Evolutionary conservation across 1,139 yeast genomes (phyloP), one percentile per base, ranked within the genome.

Genomic region (Pichia inconspicua): DNA sequence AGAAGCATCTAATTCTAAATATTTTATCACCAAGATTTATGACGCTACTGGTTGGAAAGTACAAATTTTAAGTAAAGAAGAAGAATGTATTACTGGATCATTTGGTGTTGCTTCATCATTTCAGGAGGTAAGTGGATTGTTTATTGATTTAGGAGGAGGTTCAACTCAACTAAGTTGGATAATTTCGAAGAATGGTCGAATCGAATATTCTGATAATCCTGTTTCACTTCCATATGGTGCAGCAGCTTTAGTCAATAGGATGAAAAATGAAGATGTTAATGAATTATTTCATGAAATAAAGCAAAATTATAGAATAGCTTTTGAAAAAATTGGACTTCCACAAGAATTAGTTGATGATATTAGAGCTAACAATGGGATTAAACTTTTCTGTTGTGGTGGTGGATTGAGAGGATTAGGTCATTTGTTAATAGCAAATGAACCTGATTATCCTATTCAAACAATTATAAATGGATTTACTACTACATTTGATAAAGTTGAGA

Each of bases 51-150:
- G 80, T 5, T 81, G 86, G 85, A 70, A 71, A 40, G 84, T 81
- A 2, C 73, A 73, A 45, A 58, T 81, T 25, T 62, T 82, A 45
- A 70, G 76, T 48, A 77, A 77, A 55, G 75, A 74, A 47, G 82
- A 77, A 46, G 89, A 82, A 57, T 84, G 82, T 28, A 67, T 71
- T 52, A 72, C 80, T 9, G 85, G 83, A 11, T 78, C 83, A 0
- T 78, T 75, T 56, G 87, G 88, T 27, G 84, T 82, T 11, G 82
- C 84, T 0, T 78, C 86, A 0, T 78, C 85, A 0, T 80, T 80
- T 59, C 74, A 77, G 58, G 73, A 75, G 31, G 74, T 80, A 2
- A 73, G 77, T 25, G 88, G 88, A 1, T 61, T 82, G 22, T 80
- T 78, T 57, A 72, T 82, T 73, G 87, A 82, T 57, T 66, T 82